Evolutionary conservation across 108 stramenopile genomes (phyloP).

Genomic region (Aurantiochytrium sp.): DNA sequence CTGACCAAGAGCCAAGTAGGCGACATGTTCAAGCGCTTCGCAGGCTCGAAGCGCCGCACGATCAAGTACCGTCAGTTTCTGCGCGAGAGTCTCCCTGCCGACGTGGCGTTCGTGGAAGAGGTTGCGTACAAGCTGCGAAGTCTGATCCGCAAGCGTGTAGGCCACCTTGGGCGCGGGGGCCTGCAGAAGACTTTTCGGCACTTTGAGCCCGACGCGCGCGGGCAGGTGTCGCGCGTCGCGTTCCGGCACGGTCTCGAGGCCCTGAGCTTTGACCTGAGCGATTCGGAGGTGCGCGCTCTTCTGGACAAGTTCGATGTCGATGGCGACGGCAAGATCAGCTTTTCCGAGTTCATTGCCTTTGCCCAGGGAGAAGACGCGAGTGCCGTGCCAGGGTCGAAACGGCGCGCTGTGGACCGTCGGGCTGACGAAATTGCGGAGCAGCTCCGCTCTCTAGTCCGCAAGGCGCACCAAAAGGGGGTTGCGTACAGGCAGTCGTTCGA

Average conservation of each 20-base stretch:
- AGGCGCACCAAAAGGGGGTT: not conserved
- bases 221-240: not conserved
- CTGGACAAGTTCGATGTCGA: slow-evolving; percentile 37
- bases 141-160: not conserved
- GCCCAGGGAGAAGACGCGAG: not conserved
- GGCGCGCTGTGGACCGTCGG: not conserved
- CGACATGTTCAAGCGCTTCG: not conserved
- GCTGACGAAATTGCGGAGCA: not conserved
- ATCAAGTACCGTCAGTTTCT: not conserved
- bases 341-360: slow-evolving; percentile 33
- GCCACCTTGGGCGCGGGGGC: not conserved
- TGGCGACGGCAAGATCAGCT: slow-evolving; percentile 35
- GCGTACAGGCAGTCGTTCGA: slow-evolving; percentile 25
- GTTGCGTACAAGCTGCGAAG: not conserved
- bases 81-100: not conserved
- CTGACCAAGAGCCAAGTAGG: not conserved
- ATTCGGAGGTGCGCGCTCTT: slow-evolving; percentile 25
- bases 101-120: not conserved
- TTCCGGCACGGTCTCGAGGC: not conserved
- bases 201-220: not conserved
- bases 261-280: not conserved
- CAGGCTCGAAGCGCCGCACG: not conserved
- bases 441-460: not conserved
- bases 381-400: not conserved
- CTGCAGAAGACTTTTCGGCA: not conserved